Evolutionary conservation across 2,329 filamentous ascomycete species (phyloP).

Genomic region (Rhynchosporium agropyri): DNA sequence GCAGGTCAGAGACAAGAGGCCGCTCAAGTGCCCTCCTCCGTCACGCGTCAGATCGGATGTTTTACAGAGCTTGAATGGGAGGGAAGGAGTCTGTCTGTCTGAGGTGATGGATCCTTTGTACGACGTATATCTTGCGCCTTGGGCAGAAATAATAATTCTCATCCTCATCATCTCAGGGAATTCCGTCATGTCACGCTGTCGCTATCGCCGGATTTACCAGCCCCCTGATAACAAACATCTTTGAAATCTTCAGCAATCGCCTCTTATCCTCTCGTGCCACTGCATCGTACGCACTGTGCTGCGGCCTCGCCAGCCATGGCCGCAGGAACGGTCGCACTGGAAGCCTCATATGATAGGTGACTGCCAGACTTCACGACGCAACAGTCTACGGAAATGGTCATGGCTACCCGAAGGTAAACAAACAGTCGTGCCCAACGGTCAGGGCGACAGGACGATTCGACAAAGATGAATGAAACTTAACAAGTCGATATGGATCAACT

Average conservation of each 20-base stretch:
- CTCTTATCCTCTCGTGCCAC: slow-evolving; percentile 8
- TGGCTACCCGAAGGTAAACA: slow-evolving; percentile 10
- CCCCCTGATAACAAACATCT: not conserved
- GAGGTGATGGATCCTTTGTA: slow-evolving; percentile 1
- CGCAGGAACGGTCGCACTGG: slow-evolving; percentile 16
- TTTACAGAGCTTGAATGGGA: slow-evolving; percentile 13
- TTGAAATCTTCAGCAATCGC: slow-evolving; percentile 4
- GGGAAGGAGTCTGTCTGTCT: slow-evolving; percentile 1
- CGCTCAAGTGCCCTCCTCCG: not conserved
- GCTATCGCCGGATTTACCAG: slow-evolving; percentile 3
- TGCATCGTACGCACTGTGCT: slow-evolving; percentile 10
- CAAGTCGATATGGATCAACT: slow-evolving; percentile 13
- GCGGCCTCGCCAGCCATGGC: slow-evolving; percentile 1
- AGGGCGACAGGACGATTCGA: slow-evolving; percentile 13
- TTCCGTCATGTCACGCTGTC: slow-evolving; percentile 7
- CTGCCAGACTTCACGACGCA: not conserved
- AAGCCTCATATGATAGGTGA: slow-evolving; percentile 16
- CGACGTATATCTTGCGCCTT: slow-evolving; percentile 2
- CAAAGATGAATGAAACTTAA: slow-evolving; percentile 1
- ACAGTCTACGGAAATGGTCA: not conserved
- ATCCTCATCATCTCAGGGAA: not conserved
- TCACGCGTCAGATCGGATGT: slow-evolving; percentile 12
- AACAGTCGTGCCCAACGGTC: slow-evolving; percentile 13
- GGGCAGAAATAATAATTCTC: slow-evolving; percentile 9
- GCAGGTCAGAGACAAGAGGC: slow-evolving; percentile 11